These are phyloP conservation scores for Globisporangium irregulare DNA, from an alignment of 352 stramenopile genomes.

Conservation along the genomic window DNA sequence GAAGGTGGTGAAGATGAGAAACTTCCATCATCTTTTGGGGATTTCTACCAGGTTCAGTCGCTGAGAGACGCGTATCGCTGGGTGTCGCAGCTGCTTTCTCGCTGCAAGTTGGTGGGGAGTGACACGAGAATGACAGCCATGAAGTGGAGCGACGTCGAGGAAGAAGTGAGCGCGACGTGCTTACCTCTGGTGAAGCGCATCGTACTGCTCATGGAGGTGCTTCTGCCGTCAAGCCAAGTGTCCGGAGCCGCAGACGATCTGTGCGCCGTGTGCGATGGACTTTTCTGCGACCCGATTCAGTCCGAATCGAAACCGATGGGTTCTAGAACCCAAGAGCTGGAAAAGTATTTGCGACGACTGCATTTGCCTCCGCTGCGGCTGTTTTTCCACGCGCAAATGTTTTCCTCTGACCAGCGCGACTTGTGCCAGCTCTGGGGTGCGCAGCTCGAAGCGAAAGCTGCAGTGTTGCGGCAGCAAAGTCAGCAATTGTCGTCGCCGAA, in stretches of 20 bases:
- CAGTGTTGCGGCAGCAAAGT: conserved; percentile 42
- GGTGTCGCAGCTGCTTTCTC: conserved; percentile 43
- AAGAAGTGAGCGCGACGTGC: conserved; percentile 39
- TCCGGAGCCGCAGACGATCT: conserved; percentile 12
- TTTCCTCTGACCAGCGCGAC: conserved; percentile 48
- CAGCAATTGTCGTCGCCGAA: not conserved
- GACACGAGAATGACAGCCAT: not conserved
- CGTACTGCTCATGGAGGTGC: conserved; percentile 53
- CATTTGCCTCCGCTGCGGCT: conserved; percentile 65
- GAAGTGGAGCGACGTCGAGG: conserved; percentile 28
- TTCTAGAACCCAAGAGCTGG: conserved; percentile 24
- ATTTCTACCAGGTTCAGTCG: conserved; percentile 58
- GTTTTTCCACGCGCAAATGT: conserved; percentile 65
- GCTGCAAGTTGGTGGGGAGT: conserved; percentile 30
- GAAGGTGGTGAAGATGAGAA: not conserved
- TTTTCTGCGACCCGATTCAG: conserved; percentile 27
- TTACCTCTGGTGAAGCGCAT: conserved; percentile 60
- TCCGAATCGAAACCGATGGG: conserved; percentile 1
- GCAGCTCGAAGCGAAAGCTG: conserved; percentile 69
- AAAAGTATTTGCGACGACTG: conserved; percentile 47
- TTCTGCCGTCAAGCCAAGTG: conserved; percentile 31
- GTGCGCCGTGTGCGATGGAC: conserved; percentile 67
- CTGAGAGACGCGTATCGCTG: conserved; percentile 55
- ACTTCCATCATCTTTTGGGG: conserved; percentile 5
- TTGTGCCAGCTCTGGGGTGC: conserved; percentile 74